Base-by-base conservation (phyloP, 345 rosid genomes). In the Litchi chinensis region DNA sequence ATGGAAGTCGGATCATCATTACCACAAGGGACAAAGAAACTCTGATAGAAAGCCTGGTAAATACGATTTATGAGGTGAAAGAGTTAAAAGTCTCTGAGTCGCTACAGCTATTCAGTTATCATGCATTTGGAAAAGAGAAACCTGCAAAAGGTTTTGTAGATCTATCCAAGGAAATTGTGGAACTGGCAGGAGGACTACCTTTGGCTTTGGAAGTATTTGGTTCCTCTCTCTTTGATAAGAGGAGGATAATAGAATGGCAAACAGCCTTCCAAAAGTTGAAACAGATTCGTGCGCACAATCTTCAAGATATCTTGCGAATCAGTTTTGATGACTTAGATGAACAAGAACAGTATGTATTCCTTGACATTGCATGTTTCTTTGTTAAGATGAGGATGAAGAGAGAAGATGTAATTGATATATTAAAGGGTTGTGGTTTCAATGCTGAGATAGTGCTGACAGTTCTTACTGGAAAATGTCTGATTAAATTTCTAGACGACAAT, bases 121-220 rank as follows among this genome's bases (percentile, higher is more conserved):
- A 91, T 77, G 94, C 97, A 26, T 71, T 92, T 1, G 60, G 90
- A 66, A 90, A 82, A 67, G 90, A 84, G 69, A 78, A 85, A 22
- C 98, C 95, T 18, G 60, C 84, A 4, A 44, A 77, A 0, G 81
- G 68, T 24, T 78, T 85, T 19, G 3, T 75, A 19, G 66, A 64
- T 0, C 32, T 85, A 43, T 82, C 97, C 11, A 59, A 84, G 66
- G 12, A 88, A 79, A 82, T 91, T 68, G 89, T 92, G 56, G 8
- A 60, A 39, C 83, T 83, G 5, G 77, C 92, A 0, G 95, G 93
- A 16, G 57, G 52, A 8, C 75, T 94, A 5, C 98, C 97, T 2
- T 80, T 94, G 75, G 94, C 95, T 18, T 3, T 94, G 22, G 90
- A 92, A 84, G 94, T 92, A 2, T 86, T 92, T 82, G 98, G 95